Conservation (phyloP, 2,329 filamentous ascomycete genomes). For the Elsinoe australis region DNA sequence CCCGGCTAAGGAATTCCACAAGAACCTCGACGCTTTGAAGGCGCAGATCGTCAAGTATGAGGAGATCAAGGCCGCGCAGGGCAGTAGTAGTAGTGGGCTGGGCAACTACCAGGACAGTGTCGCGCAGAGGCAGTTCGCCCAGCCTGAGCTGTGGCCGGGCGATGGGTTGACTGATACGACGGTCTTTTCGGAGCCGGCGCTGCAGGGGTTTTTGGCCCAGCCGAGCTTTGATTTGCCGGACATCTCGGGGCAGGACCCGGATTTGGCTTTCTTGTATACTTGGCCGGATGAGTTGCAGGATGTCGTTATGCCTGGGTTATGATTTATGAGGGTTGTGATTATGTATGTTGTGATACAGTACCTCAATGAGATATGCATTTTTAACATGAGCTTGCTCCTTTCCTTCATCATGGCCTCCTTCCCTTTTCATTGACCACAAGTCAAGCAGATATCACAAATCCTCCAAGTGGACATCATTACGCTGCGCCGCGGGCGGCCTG, state of each 20-base stretch:
- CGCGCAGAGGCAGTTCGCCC: neutral
- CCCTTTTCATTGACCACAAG: no score
- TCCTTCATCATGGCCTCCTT: no score
- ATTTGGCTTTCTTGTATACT: slow-evolving; percentile 13
- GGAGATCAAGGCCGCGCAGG: neutral
- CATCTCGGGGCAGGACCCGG: neutral
- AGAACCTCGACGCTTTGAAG: slow-evolving; percentile 33
- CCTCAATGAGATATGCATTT: no score
- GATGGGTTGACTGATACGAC: neutral
- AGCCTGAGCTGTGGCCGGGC: neutral
- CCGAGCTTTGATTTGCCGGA: slow-evolving; percentile 1
- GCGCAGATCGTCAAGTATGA: slow-evolving; percentile 11
- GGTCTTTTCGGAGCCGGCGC: slow-evolving; percentile 5
- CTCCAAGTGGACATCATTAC: no score
- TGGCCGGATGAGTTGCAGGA: slow-evolving; percentile 9
- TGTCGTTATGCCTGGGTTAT: neutral
- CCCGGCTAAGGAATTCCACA: slow-evolving; percentile 36
- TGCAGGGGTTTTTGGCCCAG: slow-evolving; percentile 8
- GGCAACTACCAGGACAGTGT: neutral
- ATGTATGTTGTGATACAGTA: no score
- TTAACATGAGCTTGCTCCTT: no score
- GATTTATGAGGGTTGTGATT: no score
- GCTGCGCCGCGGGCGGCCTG: neutral
- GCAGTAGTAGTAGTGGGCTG: neutral
- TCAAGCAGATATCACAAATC: no score